phyloP scores from a whole-genome alignment of 495 filamentous ascomycete species.

The Annulohypoxylon nitens region DNA sequence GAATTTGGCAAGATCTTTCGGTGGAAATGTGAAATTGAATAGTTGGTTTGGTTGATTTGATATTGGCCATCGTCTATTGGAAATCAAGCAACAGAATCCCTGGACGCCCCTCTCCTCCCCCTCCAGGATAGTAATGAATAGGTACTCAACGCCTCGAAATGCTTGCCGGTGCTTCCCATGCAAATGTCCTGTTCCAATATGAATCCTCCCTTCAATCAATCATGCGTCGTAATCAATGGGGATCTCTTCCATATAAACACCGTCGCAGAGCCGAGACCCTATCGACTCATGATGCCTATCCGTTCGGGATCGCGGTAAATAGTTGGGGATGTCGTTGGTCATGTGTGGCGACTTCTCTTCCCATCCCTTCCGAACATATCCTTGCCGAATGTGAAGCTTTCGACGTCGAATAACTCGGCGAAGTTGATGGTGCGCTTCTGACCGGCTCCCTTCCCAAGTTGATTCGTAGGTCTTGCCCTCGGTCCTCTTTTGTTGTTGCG shows the following conservation, averaged over 20 bases:
- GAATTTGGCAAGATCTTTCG: neutral
- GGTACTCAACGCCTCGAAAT: conserved; percentile 46
- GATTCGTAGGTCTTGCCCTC: conserved; percentile 59
- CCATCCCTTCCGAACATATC: conserved; percentile 74
- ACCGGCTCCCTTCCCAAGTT: conserved; percentile 71
- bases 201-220: conserved; percentile 23
- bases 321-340: conserved; percentile 33
- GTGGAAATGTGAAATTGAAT: neutral
- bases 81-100: conserved; percentile 27
- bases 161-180: conserved; percentile 44
- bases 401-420: conserved; percentile 87
- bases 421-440: conserved; percentile 84
- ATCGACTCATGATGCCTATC: conserved; percentile 2
- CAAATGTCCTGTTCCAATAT: conserved; percentile 31
- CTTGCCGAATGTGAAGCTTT: conserved; percentile 71
- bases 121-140: conserved; percentile 31
- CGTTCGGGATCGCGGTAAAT: neutral
- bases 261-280: neutral
- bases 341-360: conserved; percentile 80
- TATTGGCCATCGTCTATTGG: conserved; percentile 35
- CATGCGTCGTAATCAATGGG: conserved; percentile 29
- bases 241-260: conserved; percentile 9
- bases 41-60: conserved; percentile 4
- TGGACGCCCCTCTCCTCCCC: conserved; percentile 26
- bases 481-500: conserved; percentile 53